Evolutionary conservation across 2,329 filamentous ascomycete species (phyloP).

Genomic region (Colletotrichum echinochloae): DNA sequence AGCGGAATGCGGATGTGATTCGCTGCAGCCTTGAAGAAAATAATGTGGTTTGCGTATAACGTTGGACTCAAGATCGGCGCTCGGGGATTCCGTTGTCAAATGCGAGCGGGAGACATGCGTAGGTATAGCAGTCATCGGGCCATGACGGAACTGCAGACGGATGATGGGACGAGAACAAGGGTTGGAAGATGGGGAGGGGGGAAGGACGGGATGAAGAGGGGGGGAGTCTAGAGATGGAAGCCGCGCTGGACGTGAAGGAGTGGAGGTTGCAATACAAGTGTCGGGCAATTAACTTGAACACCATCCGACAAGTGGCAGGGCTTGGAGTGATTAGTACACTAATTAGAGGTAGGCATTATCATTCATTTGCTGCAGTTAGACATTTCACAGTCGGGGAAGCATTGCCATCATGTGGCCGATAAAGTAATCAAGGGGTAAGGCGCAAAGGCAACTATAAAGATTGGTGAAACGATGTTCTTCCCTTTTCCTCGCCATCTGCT

Average conservation of each 20-base stretch:
- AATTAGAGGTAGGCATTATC: not conserved
- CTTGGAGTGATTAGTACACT: not conserved
- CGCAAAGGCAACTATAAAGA: not conserved
- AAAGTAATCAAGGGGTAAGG: not conserved
- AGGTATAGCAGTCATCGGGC: not conserved
- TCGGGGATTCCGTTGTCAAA: slow-evolving; percentile 21
- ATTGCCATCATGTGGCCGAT: not conserved
- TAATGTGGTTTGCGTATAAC: not conserved
- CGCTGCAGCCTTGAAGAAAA: not conserved
- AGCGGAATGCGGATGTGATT: slow-evolving; percentile 6
- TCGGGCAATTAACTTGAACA: not conserved
- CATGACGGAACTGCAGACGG: slow-evolving; percentile 9
- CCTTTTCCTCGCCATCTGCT: too few species aligned
- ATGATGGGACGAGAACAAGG: slow-evolving; percentile 18
- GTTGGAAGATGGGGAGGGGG: not conserved
- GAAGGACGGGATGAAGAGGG: not conserved
- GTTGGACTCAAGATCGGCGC: slow-evolving; percentile 20
- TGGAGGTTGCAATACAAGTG: not conserved
- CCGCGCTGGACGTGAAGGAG: not conserved
- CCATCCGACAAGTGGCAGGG: not conserved
- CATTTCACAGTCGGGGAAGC: not conserved
- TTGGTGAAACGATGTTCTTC: not conserved
- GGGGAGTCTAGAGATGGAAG: not conserved
- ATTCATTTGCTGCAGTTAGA: not conserved
- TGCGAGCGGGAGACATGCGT: slow-evolving; percentile 1